phyloP scores from a whole-genome alignment of 2,329 filamentous ascomycete genomes.

The Rhynchosporium agropyri region DNA sequence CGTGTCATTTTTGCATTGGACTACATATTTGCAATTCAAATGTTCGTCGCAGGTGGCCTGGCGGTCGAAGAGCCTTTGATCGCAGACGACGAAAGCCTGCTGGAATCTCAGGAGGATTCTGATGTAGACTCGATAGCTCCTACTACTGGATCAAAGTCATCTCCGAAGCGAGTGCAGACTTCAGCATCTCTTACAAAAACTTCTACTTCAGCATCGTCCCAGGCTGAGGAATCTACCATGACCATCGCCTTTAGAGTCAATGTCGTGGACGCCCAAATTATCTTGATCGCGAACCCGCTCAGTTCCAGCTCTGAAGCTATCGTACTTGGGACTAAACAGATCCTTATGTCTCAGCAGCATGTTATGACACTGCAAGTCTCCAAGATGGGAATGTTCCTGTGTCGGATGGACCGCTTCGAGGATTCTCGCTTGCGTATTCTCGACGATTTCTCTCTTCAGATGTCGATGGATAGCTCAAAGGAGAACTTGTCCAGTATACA shows the following conservation, averaged over 20 bases:
- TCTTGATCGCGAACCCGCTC: conserved; percentile 92
- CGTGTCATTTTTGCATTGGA: conserved; percentile 94
- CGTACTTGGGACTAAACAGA: conserved; percentile 90
- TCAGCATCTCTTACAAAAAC: conserved; percentile 35
- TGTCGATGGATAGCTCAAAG: conserved; percentile 76
- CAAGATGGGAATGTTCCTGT: conserved; percentile 96
- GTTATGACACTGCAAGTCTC: conserved; percentile 91
- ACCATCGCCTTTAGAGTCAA: conserved; percentile 88
- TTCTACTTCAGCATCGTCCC: conserved; percentile 38
- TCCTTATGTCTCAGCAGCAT: conserved; percentile 91
- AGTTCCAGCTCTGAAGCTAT: conserved; percentile 92
- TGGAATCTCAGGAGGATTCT: conserved; percentile 61
- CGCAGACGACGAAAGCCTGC: conserved; percentile 53
- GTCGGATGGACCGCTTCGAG: conserved; percentile 97
- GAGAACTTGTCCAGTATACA: conserved; percentile 74
- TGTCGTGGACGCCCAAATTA: conserved; percentile 93
- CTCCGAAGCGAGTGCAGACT: conserved; percentile 21
- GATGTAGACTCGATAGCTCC: conserved; percentile 57
- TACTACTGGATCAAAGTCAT: conserved; percentile 18
- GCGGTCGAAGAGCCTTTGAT: conserved; percentile 60
- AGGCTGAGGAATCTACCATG: conserved; percentile 54
- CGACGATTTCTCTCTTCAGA: conserved; percentile 91
- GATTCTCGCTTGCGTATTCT: conserved; percentile 87
- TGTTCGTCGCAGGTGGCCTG: conserved; percentile 77
- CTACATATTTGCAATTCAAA: conserved; percentile 87